Conservation (phyloP, 805 yeast genomes). For the Sugiyamaella qingdaonensis region DNA sequence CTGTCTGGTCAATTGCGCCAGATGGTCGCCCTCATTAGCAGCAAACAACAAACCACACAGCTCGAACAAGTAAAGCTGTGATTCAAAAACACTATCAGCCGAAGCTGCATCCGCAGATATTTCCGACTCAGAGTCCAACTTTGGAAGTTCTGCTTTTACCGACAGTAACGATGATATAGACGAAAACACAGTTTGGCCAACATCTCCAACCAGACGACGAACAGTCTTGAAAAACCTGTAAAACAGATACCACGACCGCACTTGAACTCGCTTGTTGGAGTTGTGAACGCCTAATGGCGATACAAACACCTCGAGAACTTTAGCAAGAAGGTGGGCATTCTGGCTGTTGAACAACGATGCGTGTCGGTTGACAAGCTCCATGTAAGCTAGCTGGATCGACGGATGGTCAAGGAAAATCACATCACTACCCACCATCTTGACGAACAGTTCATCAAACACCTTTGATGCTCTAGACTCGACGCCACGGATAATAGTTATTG, state of each 20-base stretch:
- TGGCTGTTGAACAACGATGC: slow-evolving; percentile 50
- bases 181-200: slow-evolving; percentile 54
- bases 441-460: slow-evolving; percentile 58
- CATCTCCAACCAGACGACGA: slow-evolving; percentile 54
- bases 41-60: slow-evolving; percentile 74
- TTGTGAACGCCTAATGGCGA: slow-evolving; percentile 80
- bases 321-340: slow-evolving; percentile 44
- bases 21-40: slow-evolving; percentile 38
- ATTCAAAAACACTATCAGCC: slow-evolving; percentile 57
- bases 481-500: slow-evolving; percentile 63
- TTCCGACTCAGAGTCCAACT: slow-evolving; percentile 33
- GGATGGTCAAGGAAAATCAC: slow-evolving; percentile 60
- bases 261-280: slow-evolving; percentile 64
- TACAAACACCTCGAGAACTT: slow-evolving; percentile 69
- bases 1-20: slow-evolving; percentile 50
- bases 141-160: slow-evolving; percentile 55
- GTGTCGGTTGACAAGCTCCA: slow-evolving; percentile 82
- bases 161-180: slow-evolving; percentile 57
- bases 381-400: slow-evolving; percentile 72
- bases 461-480: slow-evolving; percentile 58
- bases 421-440: slow-evolving; percentile 46
- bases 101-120: slow-evolving; percentile 50
- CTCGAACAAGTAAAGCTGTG: slow-evolving; percentile 81
- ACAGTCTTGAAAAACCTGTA: slow-evolving; percentile 76
- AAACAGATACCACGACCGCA: slow-evolving; percentile 87